phyloP scores from a whole-genome alignment of 305 asterid species.

The Solanum aculeatissimum region DNA sequence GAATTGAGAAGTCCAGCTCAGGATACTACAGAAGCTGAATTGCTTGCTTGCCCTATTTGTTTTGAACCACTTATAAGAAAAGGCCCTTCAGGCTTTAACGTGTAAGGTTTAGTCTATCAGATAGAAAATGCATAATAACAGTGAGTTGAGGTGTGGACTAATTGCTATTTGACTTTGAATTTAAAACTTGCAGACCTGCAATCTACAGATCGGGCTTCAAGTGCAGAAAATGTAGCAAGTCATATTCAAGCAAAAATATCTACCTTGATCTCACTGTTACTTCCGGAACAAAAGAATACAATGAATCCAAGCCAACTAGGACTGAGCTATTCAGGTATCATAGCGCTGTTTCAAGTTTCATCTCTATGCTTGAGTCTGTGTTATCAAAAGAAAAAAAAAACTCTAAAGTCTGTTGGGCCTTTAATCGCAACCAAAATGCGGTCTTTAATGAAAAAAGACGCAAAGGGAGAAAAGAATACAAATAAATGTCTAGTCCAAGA shows the following conservation, averaged over 20 bases:
- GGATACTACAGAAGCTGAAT: constrained; percentile 33
- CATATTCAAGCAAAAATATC: constrained; percentile 78
- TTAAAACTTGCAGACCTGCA: constrained; percentile 54
- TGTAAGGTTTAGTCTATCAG: constrained; percentile 44
- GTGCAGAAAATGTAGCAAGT: constrained; percentile 69
- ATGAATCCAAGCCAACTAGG: constrained; percentile 59
- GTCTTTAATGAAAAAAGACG: not conserved
- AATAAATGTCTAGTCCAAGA: not conserved
- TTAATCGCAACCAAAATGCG: not conserved
- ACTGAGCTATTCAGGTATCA: constrained; percentile 85
- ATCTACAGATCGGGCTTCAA: constrained; percentile 85
- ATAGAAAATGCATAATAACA: not conserved
- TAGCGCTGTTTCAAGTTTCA: not conserved
- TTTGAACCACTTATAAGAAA: constrained; percentile 71
- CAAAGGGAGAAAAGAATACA: not conserved
- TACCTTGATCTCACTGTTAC: constrained; percentile 92
- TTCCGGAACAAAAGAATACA: constrained; percentile 72
- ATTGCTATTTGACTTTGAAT: constrained; percentile 3
- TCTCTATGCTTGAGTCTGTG: not conserved
- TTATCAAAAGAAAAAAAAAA: not conserved
- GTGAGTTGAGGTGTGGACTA: not conserved
- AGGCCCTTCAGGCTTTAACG: constrained; percentile 90
- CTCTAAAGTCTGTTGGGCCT: not conserved
- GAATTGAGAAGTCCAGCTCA: constrained; percentile 27
- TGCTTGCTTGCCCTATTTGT: constrained; percentile 86